phyloP scores from a whole-genome alignment of 1,139 yeast genomes.

The Candida pseudoviswanathii region DNA sequence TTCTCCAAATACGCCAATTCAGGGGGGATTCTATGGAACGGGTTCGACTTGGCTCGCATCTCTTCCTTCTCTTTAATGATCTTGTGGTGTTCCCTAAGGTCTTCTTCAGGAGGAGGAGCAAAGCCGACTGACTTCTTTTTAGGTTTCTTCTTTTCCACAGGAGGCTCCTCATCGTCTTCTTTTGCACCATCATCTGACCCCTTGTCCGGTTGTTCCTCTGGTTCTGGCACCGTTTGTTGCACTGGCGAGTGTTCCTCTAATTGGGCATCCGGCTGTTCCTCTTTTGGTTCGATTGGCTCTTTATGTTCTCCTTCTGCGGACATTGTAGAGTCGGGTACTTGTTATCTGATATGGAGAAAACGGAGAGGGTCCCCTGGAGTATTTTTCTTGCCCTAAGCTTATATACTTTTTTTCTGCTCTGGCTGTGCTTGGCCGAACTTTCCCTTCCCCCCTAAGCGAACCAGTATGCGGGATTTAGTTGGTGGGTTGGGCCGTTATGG shows the following conservation, averaged over 20 bases:
- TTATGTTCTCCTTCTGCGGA: neutral
- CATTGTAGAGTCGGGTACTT: neutral
- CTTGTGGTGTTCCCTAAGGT: constrained; percentile 37
- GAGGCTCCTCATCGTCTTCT: neutral
- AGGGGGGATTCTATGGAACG: constrained; percentile 48
- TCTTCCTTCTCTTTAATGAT: constrained; percentile 27
- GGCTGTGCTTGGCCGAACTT: too few species aligned
- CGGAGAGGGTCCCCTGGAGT: too few species aligned
- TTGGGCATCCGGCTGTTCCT: neutral
- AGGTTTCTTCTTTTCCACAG: constrained; percentile 7
- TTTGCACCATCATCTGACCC: neutral
- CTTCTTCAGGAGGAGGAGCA: constrained; percentile 44
- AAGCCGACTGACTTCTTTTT: constrained; percentile 42
- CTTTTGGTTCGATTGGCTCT: neutral
- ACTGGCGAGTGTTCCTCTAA: neutral
- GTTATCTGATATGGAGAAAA: too few species aligned
- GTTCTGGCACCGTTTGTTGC: neutral
- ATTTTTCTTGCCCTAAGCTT: too few species aligned
- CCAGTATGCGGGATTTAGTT: too few species aligned
- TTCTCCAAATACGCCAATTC: constrained; percentile 43
- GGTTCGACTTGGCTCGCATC: constrained; percentile 28
- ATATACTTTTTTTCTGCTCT: too few species aligned
- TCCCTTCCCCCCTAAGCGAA: too few species aligned
- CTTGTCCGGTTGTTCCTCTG: neutral
- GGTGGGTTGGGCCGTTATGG: too few species aligned